phyloP scores from a whole-genome alignment of 2,329 filamentous ascomycete genomes.

The Ophiostoma angusticollis region DNA sequence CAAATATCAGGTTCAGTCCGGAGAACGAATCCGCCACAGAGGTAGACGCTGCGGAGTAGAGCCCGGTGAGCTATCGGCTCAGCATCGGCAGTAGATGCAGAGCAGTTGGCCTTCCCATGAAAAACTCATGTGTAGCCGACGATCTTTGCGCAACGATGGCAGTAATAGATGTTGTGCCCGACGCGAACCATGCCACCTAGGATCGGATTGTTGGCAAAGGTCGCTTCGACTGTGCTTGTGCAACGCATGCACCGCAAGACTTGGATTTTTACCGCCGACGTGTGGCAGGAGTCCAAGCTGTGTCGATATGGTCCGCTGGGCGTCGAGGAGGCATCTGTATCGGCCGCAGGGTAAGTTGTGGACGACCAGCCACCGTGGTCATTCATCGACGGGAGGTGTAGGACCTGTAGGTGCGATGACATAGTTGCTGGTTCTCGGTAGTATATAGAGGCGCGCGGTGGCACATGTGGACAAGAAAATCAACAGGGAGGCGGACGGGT shows the following conservation, averaged over 20 bases:
- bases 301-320: constrained; percentile 22
- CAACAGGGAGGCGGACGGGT: no score
- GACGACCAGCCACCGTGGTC: constrained; percentile 27
- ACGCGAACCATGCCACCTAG: constrained; percentile 52
- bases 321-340: constrained; percentile 29
- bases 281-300: constrained; percentile 37
- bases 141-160: constrained; percentile 48
- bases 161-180: constrained; percentile 54
- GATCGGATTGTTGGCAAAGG: constrained; percentile 44
- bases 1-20: no score
- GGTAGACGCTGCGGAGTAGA: no score
- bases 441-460: no score
- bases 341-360: constrained; percentile 25
- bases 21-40: no score
- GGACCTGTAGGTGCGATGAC: no score
- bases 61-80: no score
- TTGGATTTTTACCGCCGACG: constrained; percentile 41
- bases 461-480: no score
- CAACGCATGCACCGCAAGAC: constrained; percentile 51
- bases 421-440: no score
- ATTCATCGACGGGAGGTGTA: no score
- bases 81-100: no score
- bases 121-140: constrained; percentile 46
- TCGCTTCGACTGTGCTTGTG: constrained; percentile 46
- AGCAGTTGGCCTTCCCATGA: no score